Evolutionary conservation across 2,329 filamentous ascomycete species (phyloP), one percentile per base, ranked within the genome.

Genomic region (Aspergillus candidus): DNA sequence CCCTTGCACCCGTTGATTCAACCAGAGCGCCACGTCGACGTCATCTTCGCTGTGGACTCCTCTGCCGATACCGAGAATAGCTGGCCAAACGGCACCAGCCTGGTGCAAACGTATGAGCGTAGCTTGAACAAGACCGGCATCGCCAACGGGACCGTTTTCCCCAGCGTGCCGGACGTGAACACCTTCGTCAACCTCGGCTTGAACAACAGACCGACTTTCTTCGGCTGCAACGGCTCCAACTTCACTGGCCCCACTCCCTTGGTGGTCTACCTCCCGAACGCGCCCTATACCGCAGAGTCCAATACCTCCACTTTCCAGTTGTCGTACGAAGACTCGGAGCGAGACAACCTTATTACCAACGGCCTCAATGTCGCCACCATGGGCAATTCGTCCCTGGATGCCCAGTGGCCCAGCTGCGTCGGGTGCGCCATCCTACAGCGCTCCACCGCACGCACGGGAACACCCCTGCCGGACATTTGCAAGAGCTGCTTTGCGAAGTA

Each of bases 261-360:
- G 1, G 72, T 95, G 50, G 86, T 95, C 51, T 98, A 98, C 71
- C 66, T 97, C 36, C 88, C 93, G 46, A 94, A 93, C 61, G 76
- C 83, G 15, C 90, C 89, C 1, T 95, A 94, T 69, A 77, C 83
- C 37, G 79, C 78, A 61, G 69, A 75, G 52, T 86, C 83, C 65
- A 97, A 97, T 71, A 76, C 84, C 6, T 86, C 84, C 2, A 96
- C 91, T 38, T 91, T 86, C 63, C 74, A 81, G 48, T 72, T 81
- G 32, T 66, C 68, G 33, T 88, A 90, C 74, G 73, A 77, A 31
- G 68, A 79, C 55, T 66, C 61, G 1, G 68, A 88, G 68, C 86
- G 91, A 50, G 80, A 95, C 62, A 76, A 77, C 50, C 86, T 95
- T 60, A 88, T 98, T 58, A 66, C 79, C 53, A 97, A 98, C 68